Percentiles rank a stretch among this genome's conserved stretches.
phyloP scores from a whole-genome alignment of 805 yeast genomes.

The Candida rishiriensis region DNA sequence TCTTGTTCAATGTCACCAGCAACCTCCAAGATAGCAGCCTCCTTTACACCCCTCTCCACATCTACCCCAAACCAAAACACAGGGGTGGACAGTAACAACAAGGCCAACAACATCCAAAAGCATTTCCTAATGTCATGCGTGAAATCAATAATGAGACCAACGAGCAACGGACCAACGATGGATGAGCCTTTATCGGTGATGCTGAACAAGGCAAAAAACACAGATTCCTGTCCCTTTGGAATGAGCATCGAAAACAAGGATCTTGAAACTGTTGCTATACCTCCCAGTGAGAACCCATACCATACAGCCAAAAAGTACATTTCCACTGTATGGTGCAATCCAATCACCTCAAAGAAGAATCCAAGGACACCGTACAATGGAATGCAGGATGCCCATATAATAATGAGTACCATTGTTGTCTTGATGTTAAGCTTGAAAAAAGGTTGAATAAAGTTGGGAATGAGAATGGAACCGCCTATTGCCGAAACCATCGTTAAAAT shows the following conservation, averaged over 20 bases:
- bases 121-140: conserved; percentile 73
- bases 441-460: conserved; percentile 43
- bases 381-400: conserved; percentile 58
- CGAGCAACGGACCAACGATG: conserved; percentile 64
- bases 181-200: conserved; percentile 81
- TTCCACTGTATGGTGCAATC: conserved; percentile 60
- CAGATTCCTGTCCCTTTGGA: conserved; percentile 71
- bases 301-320: conserved; percentile 66
- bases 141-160: conserved; percentile 67
- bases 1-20: conserved; percentile 24
- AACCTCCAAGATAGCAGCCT: conserved; percentile 17
- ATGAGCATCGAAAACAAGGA: conserved; percentile 64
- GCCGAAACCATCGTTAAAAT: conserved; percentile 64
- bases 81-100: conserved; percentile 54
- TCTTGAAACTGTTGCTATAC: conserved; percentile 63
- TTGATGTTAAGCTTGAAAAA: conserved; percentile 41
- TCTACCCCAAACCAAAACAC: conserved; percentile 47
- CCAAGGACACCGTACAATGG: conserved; percentile 73
- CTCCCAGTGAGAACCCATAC: conserved; percentile 76
- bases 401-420: conserved; percentile 44
- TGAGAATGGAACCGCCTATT: conserved; percentile 56
- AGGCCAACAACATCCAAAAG: conserved; percentile 55
- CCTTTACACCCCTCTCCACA: conserved; percentile 54
- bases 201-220: conserved; percentile 70
- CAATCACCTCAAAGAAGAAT: conserved; percentile 48